These are phyloP conservation scores for Neoconidiobolus thromboides DNA, from an alignment of 371 early-diverging fungal species.

Conservation along the genomic window DNA sequence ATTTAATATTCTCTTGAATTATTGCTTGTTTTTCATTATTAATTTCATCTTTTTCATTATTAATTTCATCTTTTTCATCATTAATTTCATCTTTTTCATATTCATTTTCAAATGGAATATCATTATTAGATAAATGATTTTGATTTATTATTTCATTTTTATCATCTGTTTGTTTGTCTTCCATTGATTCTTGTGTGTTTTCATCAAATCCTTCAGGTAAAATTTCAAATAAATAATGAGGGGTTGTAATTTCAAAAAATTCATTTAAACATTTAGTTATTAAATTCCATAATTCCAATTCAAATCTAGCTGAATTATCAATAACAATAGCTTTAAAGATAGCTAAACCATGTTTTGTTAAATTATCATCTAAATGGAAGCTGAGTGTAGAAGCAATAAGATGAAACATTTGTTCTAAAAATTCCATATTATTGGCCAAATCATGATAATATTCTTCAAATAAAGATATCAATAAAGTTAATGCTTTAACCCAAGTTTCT, in stretches of 20 bases:
- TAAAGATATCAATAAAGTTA: conserved; percentile 56
- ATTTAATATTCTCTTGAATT: not conserved
- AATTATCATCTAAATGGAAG: conserved; percentile 60
- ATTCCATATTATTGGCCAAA: conserved; percentile 22
- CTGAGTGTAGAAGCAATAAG: conserved; percentile 43
- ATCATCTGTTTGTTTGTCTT: not conserved
- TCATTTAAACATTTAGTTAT: conserved; percentile 37
- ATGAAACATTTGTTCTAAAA: conserved; percentile 46
- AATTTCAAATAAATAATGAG: conserved; percentile 45
- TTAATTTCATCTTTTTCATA: not conserved
- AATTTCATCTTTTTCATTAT: not conserved
- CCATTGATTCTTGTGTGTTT: not conserved
- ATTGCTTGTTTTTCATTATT: conserved; percentile 2
- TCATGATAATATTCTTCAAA: conserved; percentile 40
- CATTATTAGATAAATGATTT: no score
- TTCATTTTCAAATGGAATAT: not conserved
- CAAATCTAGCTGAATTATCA: conserved; percentile 37
- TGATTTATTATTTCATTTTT: not conserved
- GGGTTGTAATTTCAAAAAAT: conserved; percentile 56
- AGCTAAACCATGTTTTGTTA: conserved; percentile 63
- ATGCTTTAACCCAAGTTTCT: conserved; percentile 44
- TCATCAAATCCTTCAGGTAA: conserved; percentile 5
- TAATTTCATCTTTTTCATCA: conserved; percentile 9
- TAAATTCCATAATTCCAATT: conserved; percentile 38
- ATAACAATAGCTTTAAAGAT: conserved; percentile 63